A percentile compares a stretch with the other conserved stretches of the same genome.
These are phyloP conservation scores for Pestalotiopsis sp. DNA, from an alignment of 2,329 filamentous ascomycete species.

Conservation along the genomic window DNA sequence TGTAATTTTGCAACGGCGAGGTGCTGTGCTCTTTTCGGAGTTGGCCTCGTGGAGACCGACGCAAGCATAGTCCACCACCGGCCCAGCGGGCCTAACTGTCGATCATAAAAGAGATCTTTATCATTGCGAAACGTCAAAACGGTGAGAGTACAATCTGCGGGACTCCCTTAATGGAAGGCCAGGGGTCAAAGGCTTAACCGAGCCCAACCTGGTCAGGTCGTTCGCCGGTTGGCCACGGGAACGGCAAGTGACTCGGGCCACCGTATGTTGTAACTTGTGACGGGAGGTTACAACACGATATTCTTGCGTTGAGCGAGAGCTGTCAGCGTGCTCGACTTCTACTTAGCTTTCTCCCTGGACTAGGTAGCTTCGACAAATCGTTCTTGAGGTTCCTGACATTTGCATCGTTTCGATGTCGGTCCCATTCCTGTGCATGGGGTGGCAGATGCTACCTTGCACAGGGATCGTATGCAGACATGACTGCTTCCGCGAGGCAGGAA, in stretches of 20 bases:
- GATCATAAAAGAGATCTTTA: slow-evolving; percentile 5
- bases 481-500: neutral
- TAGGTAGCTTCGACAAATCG: neutral
- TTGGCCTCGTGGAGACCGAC: neutral
- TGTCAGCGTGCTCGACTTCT: neutral
- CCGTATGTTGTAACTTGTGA: neutral
- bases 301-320: neutral
- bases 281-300: neutral
- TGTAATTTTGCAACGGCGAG: neutral
- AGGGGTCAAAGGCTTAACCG: neutral
- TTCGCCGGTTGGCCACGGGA: neutral
- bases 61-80: neutral
- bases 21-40: neutral
- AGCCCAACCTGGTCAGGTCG: neutral
- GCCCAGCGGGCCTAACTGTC: neutral
- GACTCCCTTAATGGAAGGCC: neutral
- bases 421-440: slow-evolving; percentile 1
- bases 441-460: slow-evolving; percentile 3
- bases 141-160: slow-evolving; percentile 7
- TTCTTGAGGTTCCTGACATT: neutral
- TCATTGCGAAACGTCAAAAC: slow-evolving; percentile 8
- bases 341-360: neutral
- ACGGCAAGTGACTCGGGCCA: neutral
- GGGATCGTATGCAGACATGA: slow-evolving; percentile 6
- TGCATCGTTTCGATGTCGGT: neutral